Base-by-base conservation (phyloP, 108 stramenopile genomes). In the Cyclostephanos invisitatus region DNA sequence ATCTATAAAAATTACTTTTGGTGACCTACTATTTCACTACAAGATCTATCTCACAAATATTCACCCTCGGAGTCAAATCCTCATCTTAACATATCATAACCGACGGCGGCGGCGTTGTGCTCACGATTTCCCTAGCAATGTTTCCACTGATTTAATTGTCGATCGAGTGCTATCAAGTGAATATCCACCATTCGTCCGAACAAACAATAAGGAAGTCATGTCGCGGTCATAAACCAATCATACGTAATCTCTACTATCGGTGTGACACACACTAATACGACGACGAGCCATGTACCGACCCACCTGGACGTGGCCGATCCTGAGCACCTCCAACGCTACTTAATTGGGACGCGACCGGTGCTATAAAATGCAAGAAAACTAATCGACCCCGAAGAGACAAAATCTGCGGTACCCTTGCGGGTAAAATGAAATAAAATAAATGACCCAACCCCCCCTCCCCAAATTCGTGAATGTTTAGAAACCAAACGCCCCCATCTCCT, bases 321-420 rank as follows among this genome's bases (percentile, higher is more conserved):
- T 62, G 81, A 72, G 74, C 89, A 90, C 89, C 76, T 92, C 91
- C 89, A 92, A 92, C 91, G 91, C 91, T 92, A 88, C 80, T 89
- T 85, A 53, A 32, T 67, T 49, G 44, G 58, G 82, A 84, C 85
- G 87, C 88, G 87, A 92, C 91, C 86, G 84, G 86, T 83, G 44
- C 15, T 15, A 81, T 65, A 4, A 15, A 21, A 17, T 73, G 38
- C 21, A 29, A 8, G 44, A 71, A 48, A 14, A 71, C 36, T 35
- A 10, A 40, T 38, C 2, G 3, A 64, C 17, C 62, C 12, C 17
- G 28, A 21, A 18, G 28, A 49, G 25, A 40, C 44, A 56, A n/a
- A 49, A 51, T 40, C 28, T 58, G 44, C 35, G 12, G 38, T 44
- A 21, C 35, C 8, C 55, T 28, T 57, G 27, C 28, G 17, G 29